phyloP scores from a whole-genome alignment of 176 grass and related monocot genomes.

The Themeda triandra region DNA sequence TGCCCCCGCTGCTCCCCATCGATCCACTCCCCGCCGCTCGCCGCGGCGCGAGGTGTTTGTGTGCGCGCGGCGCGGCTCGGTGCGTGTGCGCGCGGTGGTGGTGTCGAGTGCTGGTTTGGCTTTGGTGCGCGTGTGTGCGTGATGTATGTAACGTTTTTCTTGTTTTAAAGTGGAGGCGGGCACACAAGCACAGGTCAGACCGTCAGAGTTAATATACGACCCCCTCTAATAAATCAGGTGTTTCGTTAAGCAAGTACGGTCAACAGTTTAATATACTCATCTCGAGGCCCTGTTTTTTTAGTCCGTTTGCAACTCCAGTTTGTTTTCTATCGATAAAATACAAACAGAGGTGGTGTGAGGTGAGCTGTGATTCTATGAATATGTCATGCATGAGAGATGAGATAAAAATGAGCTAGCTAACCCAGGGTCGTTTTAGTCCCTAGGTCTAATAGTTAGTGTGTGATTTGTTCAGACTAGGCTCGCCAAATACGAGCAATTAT shows the following conservation, averaged over 20 bases:
- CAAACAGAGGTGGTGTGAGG: too few relatives aligned
- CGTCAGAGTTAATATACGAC: too few relatives aligned
- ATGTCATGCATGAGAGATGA: too few relatives aligned
- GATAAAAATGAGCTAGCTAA: too few relatives aligned
- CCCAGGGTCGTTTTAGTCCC: too few relatives aligned
- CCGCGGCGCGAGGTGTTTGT: background rate
- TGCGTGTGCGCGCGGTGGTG: background rate
- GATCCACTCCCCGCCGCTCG: background rate
- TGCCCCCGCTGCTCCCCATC: constrained; percentile 58
- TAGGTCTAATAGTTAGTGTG: too few relatives aligned
- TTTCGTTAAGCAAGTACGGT: background rate
- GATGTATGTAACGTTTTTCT: constrained; percentile 24
- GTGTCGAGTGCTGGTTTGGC: constrained; percentile 4
- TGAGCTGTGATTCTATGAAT: too few relatives aligned
- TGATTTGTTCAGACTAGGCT: too few relatives aligned
- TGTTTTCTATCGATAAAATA: too few relatives aligned
- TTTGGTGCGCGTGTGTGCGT: constrained; percentile 30
- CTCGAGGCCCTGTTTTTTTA: too few relatives aligned
- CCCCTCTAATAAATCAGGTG: background rate
- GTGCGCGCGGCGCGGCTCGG: background rate
- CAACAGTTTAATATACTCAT: background rate
- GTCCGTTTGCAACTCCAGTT: too few relatives aligned
- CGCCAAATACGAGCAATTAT: too few relatives aligned
- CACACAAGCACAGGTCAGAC: background rate
- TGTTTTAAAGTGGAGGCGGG: constrained; percentile 32